Evolutionary conservation across 495 filamentous ascomycete species (phyloP), one percentile per base, ranked within the genome.

Genomic region (Daldinia loculata): DNA sequence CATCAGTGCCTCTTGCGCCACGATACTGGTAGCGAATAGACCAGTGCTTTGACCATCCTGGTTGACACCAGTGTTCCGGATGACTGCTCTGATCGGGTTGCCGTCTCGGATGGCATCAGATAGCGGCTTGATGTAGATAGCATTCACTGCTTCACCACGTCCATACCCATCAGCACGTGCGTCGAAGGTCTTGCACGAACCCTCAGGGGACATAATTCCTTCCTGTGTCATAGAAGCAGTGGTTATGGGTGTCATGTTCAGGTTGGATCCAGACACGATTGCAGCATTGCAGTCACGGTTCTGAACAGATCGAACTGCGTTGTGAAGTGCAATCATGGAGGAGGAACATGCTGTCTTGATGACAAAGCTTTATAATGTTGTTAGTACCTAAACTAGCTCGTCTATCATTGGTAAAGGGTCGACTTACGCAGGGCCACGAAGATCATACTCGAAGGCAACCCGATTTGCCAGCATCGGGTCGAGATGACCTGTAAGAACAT

Each of bases 311-410:
- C 80, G 80, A 29, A 78, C 81, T 0, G 84, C 87, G 27, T 85
- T 66, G 73, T 88, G 81, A 7, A 89, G 67, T 2, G 81, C 81
- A 0, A 82, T 73, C 53, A 87, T 71, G 56, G 83, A 84, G 1
- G 83, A 77, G 0, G 85, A 87, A 58, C 86, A 87, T 6, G 81
- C 84, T 15, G 82, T 85, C 56, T 78, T 77, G 15, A 81, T 64
- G 15, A 75, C 78, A 30, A 81, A 75, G 48, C 76, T 78, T 17
- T 24, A 2, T 0, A 0, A 27, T 26, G 45, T 6, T 38, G n/a
- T 59, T 59, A 43, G 56, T 4, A 17, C n/a, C 15, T 41, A 2
- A 17, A 26, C 15, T 41, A 2, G 36, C 7, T 12, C 0, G 19
- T 14, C 11, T 15, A n/a, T 19, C 22, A n/a, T 8, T 27, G 15